These are phyloP conservation scores for Vigna unguiculata DNA, from an alignment of 306 rosid species.

Conservation along the genomic window DNA sequence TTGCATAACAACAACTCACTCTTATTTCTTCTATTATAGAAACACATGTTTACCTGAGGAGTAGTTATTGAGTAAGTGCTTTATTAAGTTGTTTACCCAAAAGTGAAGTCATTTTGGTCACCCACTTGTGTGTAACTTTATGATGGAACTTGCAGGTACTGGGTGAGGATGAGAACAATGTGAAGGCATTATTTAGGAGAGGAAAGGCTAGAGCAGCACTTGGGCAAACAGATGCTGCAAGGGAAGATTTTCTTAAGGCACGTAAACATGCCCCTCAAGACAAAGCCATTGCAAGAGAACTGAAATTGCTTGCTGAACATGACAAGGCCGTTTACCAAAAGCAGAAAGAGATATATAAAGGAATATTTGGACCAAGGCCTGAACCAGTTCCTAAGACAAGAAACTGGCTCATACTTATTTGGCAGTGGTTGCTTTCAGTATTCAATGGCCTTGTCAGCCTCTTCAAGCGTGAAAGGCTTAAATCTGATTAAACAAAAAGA, in stretches of 20 bases:
- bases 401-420: conserved; percentile 56
- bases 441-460: conserved; percentile 59
- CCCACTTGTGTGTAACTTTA: neutral
- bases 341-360: conserved; percentile 94
- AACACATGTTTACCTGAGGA: neutral
- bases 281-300: conserved; percentile 82
- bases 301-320: conserved; percentile 75
- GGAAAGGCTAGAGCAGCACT: conserved; percentile 94
- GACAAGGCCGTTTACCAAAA: conserved; percentile 87
- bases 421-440: conserved; percentile 76
- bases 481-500: conserved; percentile 57
- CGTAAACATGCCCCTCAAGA: conserved; percentile 72
- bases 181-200: conserved; percentile 84
- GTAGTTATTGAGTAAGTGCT: neutral
- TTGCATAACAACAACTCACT: neutral
- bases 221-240: conserved; percentile 88
- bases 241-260: conserved; percentile 79
- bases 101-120: conserved; percentile 17
- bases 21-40: neutral
- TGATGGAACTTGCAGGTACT: conserved; percentile 64
- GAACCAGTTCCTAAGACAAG: conserved; percentile 65
- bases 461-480: conserved; percentile 59
- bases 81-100: neutral
- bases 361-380: conserved; percentile 86
- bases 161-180: conserved; percentile 86